phyloP scores from a whole-genome alignment of 1,284 basidiomycete genomes.

The Ceratobasidium papillatum region DNA sequence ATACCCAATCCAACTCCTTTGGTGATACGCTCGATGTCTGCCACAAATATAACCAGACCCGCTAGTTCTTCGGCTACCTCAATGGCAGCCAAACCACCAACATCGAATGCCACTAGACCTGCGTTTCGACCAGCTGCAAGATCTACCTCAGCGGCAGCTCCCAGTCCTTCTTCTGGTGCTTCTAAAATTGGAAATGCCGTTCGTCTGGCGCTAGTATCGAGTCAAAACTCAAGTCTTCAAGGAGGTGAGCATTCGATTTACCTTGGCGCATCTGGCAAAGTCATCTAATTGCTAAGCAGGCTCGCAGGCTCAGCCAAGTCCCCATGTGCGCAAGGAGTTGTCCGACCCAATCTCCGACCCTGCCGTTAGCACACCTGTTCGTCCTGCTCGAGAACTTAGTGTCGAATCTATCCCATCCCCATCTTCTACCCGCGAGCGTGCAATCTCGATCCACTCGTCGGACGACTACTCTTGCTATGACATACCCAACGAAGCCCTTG shows the following conservation, averaged over 20 bases:
- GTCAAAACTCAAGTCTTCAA: constrained; percentile 10
- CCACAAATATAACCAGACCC: neutral
- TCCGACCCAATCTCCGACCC: constrained; percentile 25
- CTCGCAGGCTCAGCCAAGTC: constrained; percentile 6
- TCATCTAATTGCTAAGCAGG: neutral
- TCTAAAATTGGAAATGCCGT: constrained; percentile 30
- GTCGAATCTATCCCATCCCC: constrained; percentile 37
- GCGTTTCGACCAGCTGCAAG: constrained; percentile 29
- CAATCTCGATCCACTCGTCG: constrained; percentile 37
- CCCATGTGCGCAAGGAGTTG: neutral
- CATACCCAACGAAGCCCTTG: constrained; percentile 37
- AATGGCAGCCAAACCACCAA: neutral
- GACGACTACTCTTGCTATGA: constrained; percentile 38
- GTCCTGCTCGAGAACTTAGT: constrained; percentile 11
- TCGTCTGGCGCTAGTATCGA: constrained; percentile 22
- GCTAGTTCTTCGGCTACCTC: neutral
- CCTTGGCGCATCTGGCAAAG: too few relatives aligned
- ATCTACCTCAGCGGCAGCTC: constrained; percentile 8
- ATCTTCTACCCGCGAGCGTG: constrained; percentile 24
- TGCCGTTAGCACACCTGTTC: neutral
- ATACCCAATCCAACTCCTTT: neutral
- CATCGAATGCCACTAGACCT: neutral
- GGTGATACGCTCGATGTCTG: neutral
- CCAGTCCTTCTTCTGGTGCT: neutral
- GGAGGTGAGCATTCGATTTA: neutral